Evolutionary conservation across 192 early-diverging fungal species (phyloP).

Genomic region (Backusella macrospora): DNA sequence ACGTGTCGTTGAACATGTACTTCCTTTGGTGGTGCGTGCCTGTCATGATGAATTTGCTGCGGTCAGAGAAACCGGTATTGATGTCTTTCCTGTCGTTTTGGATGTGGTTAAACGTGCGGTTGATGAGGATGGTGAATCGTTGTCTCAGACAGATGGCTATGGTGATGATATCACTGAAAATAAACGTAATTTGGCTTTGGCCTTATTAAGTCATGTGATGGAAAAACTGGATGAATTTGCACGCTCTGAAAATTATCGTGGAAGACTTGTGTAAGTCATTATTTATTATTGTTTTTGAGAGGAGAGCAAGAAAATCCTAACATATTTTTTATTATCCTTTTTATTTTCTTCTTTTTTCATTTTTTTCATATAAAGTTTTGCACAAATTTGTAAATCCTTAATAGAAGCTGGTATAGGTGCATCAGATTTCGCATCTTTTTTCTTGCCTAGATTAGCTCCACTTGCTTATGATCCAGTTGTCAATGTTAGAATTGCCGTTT

Average conservation of each 20-base stretch:
- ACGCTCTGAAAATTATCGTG: conserved; percentile 52
- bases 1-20: conserved; percentile 60
- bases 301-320: neutral
- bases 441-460: conserved; percentile 61
- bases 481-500: conserved; percentile 77
- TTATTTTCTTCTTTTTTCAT: conserved; percentile 43
- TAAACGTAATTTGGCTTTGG: conserved; percentile 24
- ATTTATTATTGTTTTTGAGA: conserved; percentile 2
- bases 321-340: conserved; percentile 30
- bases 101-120: conserved; percentile 38
- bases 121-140: conserved; percentile 31
- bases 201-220: conserved; percentile 36
- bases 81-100: conserved; percentile 41
- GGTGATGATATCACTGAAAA: conserved; percentile 26
- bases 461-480: conserved; percentile 67
- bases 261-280: conserved; percentile 58
- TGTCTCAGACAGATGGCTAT: conserved; percentile 22
- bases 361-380: conserved; percentile 38
- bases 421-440: conserved; percentile 65
- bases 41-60: conserved; percentile 53
- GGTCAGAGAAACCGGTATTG: conserved; percentile 53
- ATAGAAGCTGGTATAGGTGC: conserved; percentile 62
- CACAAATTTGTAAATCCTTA: conserved; percentile 70
- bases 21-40: conserved; percentile 65
- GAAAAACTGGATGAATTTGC: conserved; percentile 43